phyloP scores from a whole-genome alignment of 176 grass and related monocot species.

The Eleusine indica region DNA sequence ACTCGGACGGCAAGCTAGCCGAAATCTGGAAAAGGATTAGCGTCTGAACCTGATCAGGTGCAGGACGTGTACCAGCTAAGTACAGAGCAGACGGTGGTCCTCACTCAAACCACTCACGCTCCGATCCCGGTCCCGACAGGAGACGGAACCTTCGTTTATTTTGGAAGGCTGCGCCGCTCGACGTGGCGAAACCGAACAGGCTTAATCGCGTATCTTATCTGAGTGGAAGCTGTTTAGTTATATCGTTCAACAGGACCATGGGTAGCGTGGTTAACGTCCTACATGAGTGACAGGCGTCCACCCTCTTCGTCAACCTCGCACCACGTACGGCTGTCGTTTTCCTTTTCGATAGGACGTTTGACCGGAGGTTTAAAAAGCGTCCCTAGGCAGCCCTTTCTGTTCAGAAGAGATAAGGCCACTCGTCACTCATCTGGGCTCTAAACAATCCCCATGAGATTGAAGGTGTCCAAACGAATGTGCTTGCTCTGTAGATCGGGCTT shows the following conservation, averaged over 20 bases:
- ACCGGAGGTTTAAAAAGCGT: not conserved
- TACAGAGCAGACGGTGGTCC: not conserved
- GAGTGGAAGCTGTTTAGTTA: not conserved
- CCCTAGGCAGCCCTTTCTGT: not conserved
- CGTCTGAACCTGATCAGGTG: not conserved
- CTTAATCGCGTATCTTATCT: not conserved
- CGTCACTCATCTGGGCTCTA: not conserved
- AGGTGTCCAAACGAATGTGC: not conserved
- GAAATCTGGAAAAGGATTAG: not conserved
- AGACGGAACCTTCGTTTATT: not conserved
- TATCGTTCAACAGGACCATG: not conserved
- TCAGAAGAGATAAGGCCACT: not conserved
- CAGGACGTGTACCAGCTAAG: not conserved
- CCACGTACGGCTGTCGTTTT: not conserved
- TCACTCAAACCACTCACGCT: not conserved
- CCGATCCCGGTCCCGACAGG: not conserved
- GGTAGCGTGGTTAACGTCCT: not conserved
- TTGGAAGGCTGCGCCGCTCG: not conserved
- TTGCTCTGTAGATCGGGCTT: not conserved
- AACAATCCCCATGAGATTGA: not conserved
- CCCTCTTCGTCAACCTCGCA: not conserved
- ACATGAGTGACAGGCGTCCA: conserved; percentile 32
- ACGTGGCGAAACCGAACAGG: conserved; percentile 8
- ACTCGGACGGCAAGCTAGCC: not conserved
- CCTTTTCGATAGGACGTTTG: not conserved